Base-by-base conservation (phyloP, 257 asterid species). In the Lycium ferocissimum region DNA sequence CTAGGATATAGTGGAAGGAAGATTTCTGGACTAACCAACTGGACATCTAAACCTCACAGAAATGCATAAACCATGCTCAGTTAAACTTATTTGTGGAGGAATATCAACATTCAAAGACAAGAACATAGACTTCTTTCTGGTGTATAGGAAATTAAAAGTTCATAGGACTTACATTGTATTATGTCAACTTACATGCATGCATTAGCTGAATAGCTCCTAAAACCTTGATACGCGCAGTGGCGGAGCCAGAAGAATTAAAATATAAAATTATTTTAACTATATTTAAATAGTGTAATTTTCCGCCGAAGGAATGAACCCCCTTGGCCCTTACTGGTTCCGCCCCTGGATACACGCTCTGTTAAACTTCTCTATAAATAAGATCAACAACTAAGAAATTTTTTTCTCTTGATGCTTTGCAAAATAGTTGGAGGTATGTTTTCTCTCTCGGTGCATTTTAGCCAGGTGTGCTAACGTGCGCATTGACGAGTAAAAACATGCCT, bases 31-130 rank as follows among this genome's bases (percentile, higher is more conserved):
- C 63, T 17, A 57, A 57, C n/a, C 63, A 57, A 57, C 20, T 15
- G 2, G 63, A 57, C 63, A 57, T 57, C 63, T 5, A 57, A 15
- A 57, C 22, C 63, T 17, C n/a, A 18, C 22, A 5, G 22, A 57
- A 57, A 5, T 14, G 63, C 53, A 70, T 70, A 70, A 70, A 38
- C 53, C 53, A 38, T 7, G 54, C 9, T 69, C 49, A 37, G 7
- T 69, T 70, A 69, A 37, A n/a, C 76, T 69, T 69, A 15, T n/a
- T 37, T 38, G 22, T 69, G 76, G 76, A 37, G 76, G 45, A 37
- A n/a, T 47, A 35, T 35, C 54, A 70, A 15, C 78, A 69, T 69
- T 69, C 13, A 14, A 15, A 53, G 58, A 47, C 6, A 47, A 47
- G 51, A 47, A 47, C 51, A 47, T 5, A 47, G 51, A 47, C 51